Evolutionary conservation across 2,329 filamentous ascomycete species (phyloP).

Genomic region (Nigrospora sphaerica): DNA sequence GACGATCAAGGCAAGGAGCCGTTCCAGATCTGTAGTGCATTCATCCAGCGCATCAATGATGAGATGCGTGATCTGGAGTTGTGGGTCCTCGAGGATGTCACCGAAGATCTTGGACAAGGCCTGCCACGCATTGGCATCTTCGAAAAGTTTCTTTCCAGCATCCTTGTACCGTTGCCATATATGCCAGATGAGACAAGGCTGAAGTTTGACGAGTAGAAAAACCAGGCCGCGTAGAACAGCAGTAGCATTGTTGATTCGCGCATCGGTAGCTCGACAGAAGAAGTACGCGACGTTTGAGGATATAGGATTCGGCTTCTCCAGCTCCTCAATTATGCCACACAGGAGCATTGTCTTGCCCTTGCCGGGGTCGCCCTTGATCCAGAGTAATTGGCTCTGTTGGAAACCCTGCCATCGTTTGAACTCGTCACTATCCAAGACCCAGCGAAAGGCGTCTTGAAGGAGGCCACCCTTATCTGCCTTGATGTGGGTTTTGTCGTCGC

Average conservation of each 20-base stretch:
- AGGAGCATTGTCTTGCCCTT: conserved; percentile 29
- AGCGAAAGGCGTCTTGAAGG: conserved; percentile 21
- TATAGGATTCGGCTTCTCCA: conserved; percentile 4
- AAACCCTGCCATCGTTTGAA: conserved; percentile 19
- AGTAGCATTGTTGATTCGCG: conserved; percentile 26
- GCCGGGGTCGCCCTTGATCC: conserved; percentile 26
- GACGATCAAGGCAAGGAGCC: conserved; percentile 3
- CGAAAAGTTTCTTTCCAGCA: conserved; percentile 27
- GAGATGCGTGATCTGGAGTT: conserved; percentile 13
- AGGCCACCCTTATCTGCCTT: conserved; percentile 26
- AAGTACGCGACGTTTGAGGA: conserved; percentile 20
- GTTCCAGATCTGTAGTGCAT: not conserved
- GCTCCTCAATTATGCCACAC: conserved; percentile 15
- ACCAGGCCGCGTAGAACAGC: conserved; percentile 36
- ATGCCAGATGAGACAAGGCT: conserved; percentile 24
- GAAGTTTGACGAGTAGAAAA: conserved; percentile 26
- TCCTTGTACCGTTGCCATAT: conserved; percentile 24
- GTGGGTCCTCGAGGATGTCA: conserved; percentile 28
- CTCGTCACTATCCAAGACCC: conserved; percentile 22
- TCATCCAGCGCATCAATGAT: conserved; percentile 2
- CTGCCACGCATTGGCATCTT: conserved; percentile 28
- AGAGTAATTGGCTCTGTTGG: conserved; percentile 18
- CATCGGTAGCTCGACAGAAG: conserved; percentile 34
- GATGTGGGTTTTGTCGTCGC: conserved; percentile 26
- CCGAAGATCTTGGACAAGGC: conserved; percentile 28